Evolutionary conservation across 1,139 yeast species (phyloP).

Genomic region (Taphrina sp.): DNA sequence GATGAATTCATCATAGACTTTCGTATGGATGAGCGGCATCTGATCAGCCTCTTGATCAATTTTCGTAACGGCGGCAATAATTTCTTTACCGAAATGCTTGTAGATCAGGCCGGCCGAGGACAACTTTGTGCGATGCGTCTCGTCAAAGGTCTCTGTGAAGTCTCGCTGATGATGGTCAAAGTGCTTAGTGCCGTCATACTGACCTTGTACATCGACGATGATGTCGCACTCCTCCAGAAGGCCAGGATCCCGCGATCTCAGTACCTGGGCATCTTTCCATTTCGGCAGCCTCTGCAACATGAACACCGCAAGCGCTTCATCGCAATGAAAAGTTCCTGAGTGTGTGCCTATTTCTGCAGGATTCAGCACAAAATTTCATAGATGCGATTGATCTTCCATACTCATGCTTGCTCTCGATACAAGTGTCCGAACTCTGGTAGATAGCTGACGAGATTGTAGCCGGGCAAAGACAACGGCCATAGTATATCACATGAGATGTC

Average conservation of each 20-base stretch:
- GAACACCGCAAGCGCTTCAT: conserved; percentile 92
- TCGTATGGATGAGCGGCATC: conserved; percentile 65
- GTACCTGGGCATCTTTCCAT: conserved; percentile 62
- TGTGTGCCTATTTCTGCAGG: conserved; percentile 34
- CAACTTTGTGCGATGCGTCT: conserved; percentile 63
- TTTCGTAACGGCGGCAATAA: conserved; percentile 53
- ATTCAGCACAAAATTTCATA: no score
- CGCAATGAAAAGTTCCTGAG: conserved; percentile 95
- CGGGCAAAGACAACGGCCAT: no score
- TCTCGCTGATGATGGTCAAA: conserved; percentile 96
- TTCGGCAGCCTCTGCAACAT: conserved; percentile 73
- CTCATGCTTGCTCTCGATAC: no score
- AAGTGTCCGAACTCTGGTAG: no score
- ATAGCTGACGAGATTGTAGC: no score
- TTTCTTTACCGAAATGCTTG: conserved; percentile 78
- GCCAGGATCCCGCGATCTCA: conserved; percentile 78
- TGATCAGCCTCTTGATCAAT: conserved; percentile 43
- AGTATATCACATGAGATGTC: no score
- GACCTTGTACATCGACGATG: conserved; percentile 93
- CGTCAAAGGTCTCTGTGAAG: conserved; percentile 59
- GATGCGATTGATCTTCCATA: no score
- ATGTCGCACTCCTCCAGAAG: conserved; percentile 87
- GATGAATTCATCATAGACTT: conserved; percentile 77
- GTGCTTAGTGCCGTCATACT: conserved; percentile 79
- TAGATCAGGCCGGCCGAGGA: conserved; percentile 92